Conservation (phyloP, 768 basidiomycete genomes). For the Xanthoconium stramineum region DNA sequence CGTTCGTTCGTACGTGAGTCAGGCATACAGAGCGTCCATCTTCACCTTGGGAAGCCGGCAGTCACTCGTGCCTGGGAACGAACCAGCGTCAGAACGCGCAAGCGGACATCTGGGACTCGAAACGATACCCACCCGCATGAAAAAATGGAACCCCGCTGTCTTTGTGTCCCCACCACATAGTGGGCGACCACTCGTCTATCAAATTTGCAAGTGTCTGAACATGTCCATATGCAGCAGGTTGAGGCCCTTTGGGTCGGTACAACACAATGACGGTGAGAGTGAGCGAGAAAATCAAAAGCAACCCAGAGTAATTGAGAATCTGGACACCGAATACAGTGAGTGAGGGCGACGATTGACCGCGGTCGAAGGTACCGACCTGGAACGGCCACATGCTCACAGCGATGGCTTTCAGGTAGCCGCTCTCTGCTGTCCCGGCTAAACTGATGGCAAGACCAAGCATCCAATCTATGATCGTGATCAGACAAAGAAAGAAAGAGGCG, state of each 20-base stretch:
- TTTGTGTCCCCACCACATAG: slow-evolving; percentile 33
- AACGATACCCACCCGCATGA: slow-evolving; percentile 22
- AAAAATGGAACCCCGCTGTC: neutral
- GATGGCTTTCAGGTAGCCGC: slow-evolving; percentile 11
- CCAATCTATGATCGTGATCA: slow-evolving; percentile 22
- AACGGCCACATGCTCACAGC: slow-evolving; percentile 25
- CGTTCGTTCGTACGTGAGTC: neutral
- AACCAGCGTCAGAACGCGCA: neutral
- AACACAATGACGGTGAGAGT: slow-evolving; percentile 11
- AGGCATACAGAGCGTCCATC: slow-evolving; percentile 21
- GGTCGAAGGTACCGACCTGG: slow-evolving; percentile 15
- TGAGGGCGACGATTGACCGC: neutral
- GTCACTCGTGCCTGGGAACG: slow-evolving; percentile 22
- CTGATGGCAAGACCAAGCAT: slow-evolving; percentile 31
- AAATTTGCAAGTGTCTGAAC: slow-evolving; percentile 33
- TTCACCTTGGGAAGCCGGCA: slow-evolving; percentile 19
- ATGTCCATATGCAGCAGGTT: slow-evolving; percentile 34
- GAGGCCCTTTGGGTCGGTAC: slow-evolving; percentile 20
- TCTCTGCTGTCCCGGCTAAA: slow-evolving; percentile 12
- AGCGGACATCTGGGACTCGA: neutral
- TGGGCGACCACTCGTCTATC: slow-evolving; percentile 36
- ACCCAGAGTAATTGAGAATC: slow-evolving; percentile 27
- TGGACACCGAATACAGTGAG: slow-evolving; percentile 4
- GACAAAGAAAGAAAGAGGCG: neutral
- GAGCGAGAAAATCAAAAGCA: slow-evolving; percentile 21